Conservation (phyloP, 495 filamentous ascomycete species). For the Mycothermus thermophilus region DNA sequence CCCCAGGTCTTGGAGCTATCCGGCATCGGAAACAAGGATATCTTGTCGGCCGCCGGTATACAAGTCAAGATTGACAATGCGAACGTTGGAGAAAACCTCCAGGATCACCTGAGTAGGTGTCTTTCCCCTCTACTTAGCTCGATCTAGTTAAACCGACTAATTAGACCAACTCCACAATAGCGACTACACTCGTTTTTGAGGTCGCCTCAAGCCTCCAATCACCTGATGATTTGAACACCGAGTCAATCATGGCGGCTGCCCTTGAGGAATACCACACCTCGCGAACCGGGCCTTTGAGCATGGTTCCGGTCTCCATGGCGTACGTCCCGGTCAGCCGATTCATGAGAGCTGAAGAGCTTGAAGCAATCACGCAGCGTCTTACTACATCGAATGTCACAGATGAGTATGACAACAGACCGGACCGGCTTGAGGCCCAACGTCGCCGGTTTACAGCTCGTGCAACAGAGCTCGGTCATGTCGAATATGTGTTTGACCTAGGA, state of each 20-base stretch:
- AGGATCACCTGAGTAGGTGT: slow-evolving; percentile 39
- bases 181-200: slow-evolving; percentile 35
- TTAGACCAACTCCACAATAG: slow-evolving; percentile 14
- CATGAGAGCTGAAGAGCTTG: slow-evolving; percentile 13
- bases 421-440: slow-evolving; percentile 11
- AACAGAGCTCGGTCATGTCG: slow-evolving; percentile 31
- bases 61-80: slow-evolving; percentile 29
- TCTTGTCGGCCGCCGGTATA: slow-evolving; percentile 32
- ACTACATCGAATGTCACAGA: not conserved
- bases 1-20: slow-evolving; percentile 46
- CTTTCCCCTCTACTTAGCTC: not conserved
- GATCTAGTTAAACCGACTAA: not conserved
- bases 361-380: not conserved
- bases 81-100: slow-evolving; percentile 42
- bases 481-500: slow-evolving; percentile 37
- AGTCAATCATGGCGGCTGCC: slow-evolving; percentile 5
- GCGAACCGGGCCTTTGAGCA: slow-evolving; percentile 10
- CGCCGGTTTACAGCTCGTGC: slow-evolving; percentile 20
- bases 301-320: slow-evolving; percentile 26
- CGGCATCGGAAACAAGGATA: slow-evolving; percentile 32
- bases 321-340: slow-evolving; percentile 33
- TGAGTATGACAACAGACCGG: slow-evolving; percentile 2
- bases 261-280: slow-evolving; percentile 8
- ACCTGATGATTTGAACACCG: slow-evolving; percentile 26
- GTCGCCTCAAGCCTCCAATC: slow-evolving; percentile 27